Evolutionary conservation across 352 stramenopile genomes (phyloP), one percentile per base, ranked within the genome.

Genomic region (Pythium insidiosum): DNA sequence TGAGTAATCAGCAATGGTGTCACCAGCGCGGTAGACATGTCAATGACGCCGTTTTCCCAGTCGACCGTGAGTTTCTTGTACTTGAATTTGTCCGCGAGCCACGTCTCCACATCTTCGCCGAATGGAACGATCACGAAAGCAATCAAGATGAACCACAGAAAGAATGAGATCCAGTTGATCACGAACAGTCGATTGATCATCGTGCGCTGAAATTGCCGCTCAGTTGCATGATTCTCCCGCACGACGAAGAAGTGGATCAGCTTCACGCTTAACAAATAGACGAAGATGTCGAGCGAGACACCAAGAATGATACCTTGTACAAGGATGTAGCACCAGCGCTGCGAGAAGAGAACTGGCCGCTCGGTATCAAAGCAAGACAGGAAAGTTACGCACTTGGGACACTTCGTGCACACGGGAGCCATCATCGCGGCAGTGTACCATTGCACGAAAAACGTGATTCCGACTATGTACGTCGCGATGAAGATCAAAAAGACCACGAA

Each of bases 81-180:
- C 36, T 81, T 74, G 38, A 93, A 70, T 46, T 88, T 87, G 26
- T 71, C 58, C 2, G 73, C 67, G 13, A 93, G 62, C 78, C 78
- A 93, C 10, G 71, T 74, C 45, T 94, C 79, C 19, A 94, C 75
- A 24, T 79, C 46, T 29, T 83, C 61, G 0, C 83, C 83, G 28
- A 92, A 94, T 12, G 83, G 83, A 1, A 92, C 78, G 44, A 91
- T 90, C 38, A 91, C 70, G 46, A 93, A 93, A 7, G 83, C 77
- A 26, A 94, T 90, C 31, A 92, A 51, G 43, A 94, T 89, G 41
- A 92, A 94, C 83, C 80, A 94, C 29, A 90, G 55, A 46, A 94
- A 94, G 47, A 93, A 93, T 15, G 80, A 91, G 38, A 93, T 88
- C 83, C 83, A 94, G 50, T 91, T 92, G 56, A 94, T 92, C 18